Base-by-base conservation (phyloP, 1,284 basidiomycete genomes). In the Sanghuangporus baumii region DNA sequence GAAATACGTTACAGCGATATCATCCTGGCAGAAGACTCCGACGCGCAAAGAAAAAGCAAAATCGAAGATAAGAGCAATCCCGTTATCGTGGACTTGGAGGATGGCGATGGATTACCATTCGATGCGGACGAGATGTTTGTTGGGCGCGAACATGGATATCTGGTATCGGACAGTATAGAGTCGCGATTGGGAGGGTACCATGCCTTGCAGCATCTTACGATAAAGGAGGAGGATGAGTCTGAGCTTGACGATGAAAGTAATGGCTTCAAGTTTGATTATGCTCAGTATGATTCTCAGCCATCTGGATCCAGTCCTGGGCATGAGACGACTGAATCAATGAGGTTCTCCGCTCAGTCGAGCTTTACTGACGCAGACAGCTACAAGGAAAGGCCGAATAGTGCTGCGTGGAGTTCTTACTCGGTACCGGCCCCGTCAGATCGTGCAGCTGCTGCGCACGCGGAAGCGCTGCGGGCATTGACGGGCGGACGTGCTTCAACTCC, bases 151-250 rank as follows among this genome's bases (percentile, higher is more conserved):
- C 63, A 61, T 36, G 60, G 56, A 16, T 46, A 62, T 58, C 36
- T 65, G 37, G 56, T 62, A 18, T 55, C 63, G 2, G 41, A 62
- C 31, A n/a, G 12, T 3, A 51, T 23, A 6, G 61, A 62, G 31
- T 18, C 50, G 18, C 46, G 54, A 18, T 37, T 61, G 16, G 59
- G 55, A 12, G 36, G 40, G 14, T 37, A 36, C 18, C 55, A 55
- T 40, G 41, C 60, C 8, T 36, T 65, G 26, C 63, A 65, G 31
- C 55, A 65, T 48, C 36, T 65, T 26, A 65, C 58, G 18, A 65
- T 65, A 18, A 40, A 60, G 31, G 64, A 65, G 52, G 64, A 65
- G 48, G 64, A 65, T 51, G 63, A 65, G 50, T 41, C 23, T 2
- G 63, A 60, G 31, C 14, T 36, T 26, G 61, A 52, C 6, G 37